These are phyloP conservation scores for Haplosporangium sp. DNA, from an alignment of 371 early-diverging fungal genomes.

Conservation along the genomic window DNA sequence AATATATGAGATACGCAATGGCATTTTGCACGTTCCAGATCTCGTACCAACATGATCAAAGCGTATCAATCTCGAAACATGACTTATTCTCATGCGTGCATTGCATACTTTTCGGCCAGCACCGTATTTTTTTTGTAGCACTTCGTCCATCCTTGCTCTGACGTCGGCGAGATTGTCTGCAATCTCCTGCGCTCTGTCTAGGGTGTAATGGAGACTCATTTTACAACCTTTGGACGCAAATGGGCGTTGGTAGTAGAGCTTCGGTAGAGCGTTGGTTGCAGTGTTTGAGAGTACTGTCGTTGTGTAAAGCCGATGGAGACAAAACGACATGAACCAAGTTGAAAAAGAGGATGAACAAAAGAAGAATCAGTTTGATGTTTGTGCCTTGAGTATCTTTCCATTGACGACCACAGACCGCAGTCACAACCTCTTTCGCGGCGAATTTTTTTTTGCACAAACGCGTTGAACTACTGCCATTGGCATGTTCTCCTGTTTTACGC, in stretches of 20 bases:
- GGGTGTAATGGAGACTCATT: slow-evolving; percentile 32
- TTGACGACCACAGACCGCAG: no score
- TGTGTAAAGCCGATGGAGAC: slow-evolving; percentile 3
- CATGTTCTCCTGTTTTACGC: no score
- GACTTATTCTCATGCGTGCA: no score
- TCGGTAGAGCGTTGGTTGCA: neutral
- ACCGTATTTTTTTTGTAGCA: slow-evolving; percentile 7
- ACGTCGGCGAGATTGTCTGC: slow-evolving; percentile 24
- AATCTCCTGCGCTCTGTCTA: slow-evolving; percentile 40
- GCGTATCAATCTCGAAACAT: neutral
- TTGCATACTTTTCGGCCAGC: slow-evolving; percentile 15
- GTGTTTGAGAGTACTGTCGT: neutral
- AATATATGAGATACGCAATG: neutral
- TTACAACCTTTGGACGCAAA: neutral
- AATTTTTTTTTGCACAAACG: no score
- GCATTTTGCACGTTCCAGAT: neutral
- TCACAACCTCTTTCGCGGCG: no score
- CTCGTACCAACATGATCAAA: neutral
- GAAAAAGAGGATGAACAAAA: no score
- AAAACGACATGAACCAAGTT: slow-evolving; percentile 4
- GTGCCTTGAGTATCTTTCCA: no score
- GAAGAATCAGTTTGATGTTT: no score
- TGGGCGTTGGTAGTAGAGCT: neutral
- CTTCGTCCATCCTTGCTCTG: slow-evolving; percentile 14
- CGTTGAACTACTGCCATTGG: no score